Conservation (phyloP, 768 basidiomycete species). For the Suillus cothurnatus region DNA sequence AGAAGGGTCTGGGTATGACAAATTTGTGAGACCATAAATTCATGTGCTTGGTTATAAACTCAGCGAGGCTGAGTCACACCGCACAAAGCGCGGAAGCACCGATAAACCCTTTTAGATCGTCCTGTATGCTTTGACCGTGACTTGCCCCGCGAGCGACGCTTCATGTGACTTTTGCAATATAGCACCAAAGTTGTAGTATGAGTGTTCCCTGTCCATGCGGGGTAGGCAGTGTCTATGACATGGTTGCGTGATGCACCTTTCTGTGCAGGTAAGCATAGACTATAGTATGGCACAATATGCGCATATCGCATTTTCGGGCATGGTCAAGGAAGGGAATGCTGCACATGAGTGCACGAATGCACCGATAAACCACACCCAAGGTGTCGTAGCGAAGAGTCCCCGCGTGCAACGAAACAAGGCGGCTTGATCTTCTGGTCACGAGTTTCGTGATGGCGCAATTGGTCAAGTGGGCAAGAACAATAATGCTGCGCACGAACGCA, state of each 20-base stretch:
- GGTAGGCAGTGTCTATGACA: background rate
- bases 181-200: background rate
- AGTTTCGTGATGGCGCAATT: too few species aligned
- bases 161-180: background rate
- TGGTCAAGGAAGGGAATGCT: conserved; percentile 1
- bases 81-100: conserved; percentile 16
- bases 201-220: background rate
- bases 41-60: background rate
- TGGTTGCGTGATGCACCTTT: background rate
- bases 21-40: background rate
- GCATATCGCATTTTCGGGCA: background rate
- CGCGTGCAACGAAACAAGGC: background rate
- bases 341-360: conserved; percentile 1
- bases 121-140: conserved; percentile 10
- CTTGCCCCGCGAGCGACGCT: conserved; percentile 1
- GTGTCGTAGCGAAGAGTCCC: conserved; percentile 2
- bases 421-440: too few species aligned
- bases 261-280: background rate
- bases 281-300: background rate
- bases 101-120: conserved; percentile 8
- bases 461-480: too few species aligned
- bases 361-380: conserved; percentile 8
- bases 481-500: conserved; percentile 6
- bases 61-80: conserved; percentile 1
- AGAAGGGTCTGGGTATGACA: background rate